Evolutionary conservation across 331 rosid species (phyloP).

Genomic region (Acacia concinna): DNA sequence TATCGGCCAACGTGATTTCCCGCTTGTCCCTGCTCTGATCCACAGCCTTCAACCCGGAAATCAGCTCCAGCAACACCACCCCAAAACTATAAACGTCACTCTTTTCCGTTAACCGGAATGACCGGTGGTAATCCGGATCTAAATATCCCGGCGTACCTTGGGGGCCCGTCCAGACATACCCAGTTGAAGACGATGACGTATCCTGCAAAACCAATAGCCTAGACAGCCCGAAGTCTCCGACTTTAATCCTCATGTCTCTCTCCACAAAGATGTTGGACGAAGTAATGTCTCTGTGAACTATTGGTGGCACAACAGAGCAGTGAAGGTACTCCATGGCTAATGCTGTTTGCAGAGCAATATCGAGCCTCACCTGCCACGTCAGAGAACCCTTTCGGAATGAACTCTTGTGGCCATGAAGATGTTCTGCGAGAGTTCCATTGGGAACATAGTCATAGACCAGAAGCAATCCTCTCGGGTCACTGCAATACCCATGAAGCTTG

Average conservation of each 20-base stretch:
- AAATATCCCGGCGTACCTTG: slow-evolving; percentile 96
- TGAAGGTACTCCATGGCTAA: slow-evolving; percentile 93
- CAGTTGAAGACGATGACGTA: slow-evolving; percentile 43
- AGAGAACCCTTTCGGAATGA: slow-evolving; percentile 43
- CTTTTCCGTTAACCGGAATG: slow-evolving; percentile 88
- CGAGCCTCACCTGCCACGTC: slow-evolving; percentile 74
- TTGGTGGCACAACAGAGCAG: slow-evolving; percentile 70
- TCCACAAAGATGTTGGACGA: slow-evolving; percentile 84
- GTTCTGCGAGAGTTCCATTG: slow-evolving; percentile 89
- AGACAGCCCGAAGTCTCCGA: slow-evolving; percentile 93
- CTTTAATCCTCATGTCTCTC: slow-evolving; percentile 84
- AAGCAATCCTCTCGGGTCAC: slow-evolving; percentile 83
- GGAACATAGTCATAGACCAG: slow-evolving; percentile 84
- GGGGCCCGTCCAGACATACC: slow-evolving; percentile 92
- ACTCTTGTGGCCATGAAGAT: slow-evolving; percentile 64
- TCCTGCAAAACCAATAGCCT: slow-evolving; percentile 70
- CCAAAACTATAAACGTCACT: slow-evolving; percentile 98
- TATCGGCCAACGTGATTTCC: slow-evolving; percentile 79
- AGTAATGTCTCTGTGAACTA: slow-evolving; percentile 92
- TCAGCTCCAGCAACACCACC: slow-evolving; percentile 75
- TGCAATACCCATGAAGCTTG: slow-evolving; percentile 92
- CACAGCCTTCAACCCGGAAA: slow-evolving; percentile 77
- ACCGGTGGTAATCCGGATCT: slow-evolving; percentile 93
- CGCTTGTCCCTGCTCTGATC: slow-evolving; percentile 74
- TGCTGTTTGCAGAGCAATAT: slow-evolving; percentile 81